Base-by-base conservation (phyloP, 371 early-diverging fungal species). In the Hamiltosporidium tvaerminnensis region DNA sequence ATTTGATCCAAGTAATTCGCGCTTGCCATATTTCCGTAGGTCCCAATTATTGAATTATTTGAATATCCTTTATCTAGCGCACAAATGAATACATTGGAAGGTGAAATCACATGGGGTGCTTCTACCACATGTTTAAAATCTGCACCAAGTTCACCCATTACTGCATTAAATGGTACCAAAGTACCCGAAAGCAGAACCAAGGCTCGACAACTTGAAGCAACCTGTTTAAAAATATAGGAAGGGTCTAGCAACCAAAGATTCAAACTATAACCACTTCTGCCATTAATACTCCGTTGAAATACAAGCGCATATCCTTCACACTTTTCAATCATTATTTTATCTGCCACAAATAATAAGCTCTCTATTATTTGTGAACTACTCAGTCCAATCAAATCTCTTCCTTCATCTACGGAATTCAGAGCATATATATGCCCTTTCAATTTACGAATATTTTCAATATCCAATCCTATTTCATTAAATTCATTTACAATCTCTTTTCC, bases 1-100 rank as follows among this genome's bases (percentile, higher is more conserved):
- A 89, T 68, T 38, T 85, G 84, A 57, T 84, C 83, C 63, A 86
- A 84, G 61, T 83, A 88, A 1, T 63, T 60, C 12, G 76, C 59
- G 5, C 70, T 73, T 32, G 82, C 79, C n/a, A 78, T 59, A 0
- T 67, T 79, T 5, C 64, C 65, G 67, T 82, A 85, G 16, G 79
- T 76, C 1, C 83, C 84, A 48, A 52, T 9, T 4, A 75, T 35
- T 31, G 57, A 61, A 31, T 38, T 54, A 16, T 39, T 34, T 41
- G 63, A 38, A 50, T 71, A 67, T 31, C 71, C 71, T 33, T 63
- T 58, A 33, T 54, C 38, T 31, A 71, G 23, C 49, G 38, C 44
- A 33, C 64, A 49, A 10, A 67, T 57, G 52, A 63, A 67, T 14
- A 71, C 62, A n/a, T 67, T 63, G 12, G 57, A 33, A 7, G 53